Percentiles rank a stretch among this genome's conserved stretches.
Evolutionary conservation across 768 basidiomycete genomes (phyloP).

Genomic region (Naganishia friedmannii): DNA sequence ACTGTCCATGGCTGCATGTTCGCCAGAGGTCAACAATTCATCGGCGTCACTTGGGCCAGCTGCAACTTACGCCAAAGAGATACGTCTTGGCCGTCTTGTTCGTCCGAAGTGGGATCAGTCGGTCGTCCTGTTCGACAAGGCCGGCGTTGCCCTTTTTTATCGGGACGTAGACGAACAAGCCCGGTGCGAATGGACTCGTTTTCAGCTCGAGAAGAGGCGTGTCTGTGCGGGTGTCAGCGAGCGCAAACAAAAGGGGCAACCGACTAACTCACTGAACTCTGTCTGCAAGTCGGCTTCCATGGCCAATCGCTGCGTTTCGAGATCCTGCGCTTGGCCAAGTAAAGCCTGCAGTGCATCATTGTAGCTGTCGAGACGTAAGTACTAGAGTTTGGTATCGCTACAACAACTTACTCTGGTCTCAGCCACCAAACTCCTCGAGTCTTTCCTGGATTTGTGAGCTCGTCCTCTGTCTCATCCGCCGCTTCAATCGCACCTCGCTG

Average conservation of each 20-base stretch:
- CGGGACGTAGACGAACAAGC: constrained; percentile 21
- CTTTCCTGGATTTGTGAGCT: constrained; percentile 21
- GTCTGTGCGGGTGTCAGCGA: constrained; percentile 12
- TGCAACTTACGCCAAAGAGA: constrained; percentile 37
- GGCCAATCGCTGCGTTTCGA: constrained; percentile 31
- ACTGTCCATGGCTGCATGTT: constrained; percentile 42
- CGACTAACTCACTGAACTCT: constrained; percentile 1
- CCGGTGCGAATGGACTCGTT: constrained; percentile 8
- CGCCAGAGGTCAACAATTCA: neutral
- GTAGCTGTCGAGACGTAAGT: neutral
- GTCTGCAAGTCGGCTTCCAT: constrained; percentile 37
- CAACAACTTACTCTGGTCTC: constrained; percentile 37
- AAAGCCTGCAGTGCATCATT: constrained; percentile 30
- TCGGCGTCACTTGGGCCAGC: neutral
- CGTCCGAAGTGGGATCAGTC: constrained; percentile 9
- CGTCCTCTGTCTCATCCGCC: constrained; percentile 25
- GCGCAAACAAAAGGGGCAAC: neutral
- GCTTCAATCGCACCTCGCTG: constrained; percentile 38
- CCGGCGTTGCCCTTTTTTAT: constrained; percentile 19
- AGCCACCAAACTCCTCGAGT: constrained; percentile 41
- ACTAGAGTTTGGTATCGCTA: neutral
- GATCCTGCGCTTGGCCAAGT: constrained; percentile 30
- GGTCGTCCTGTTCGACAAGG: constrained; percentile 2
- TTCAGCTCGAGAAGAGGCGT: constrained; percentile 27
- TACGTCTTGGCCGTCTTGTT: constrained; percentile 35